Percentiles rank a stretch among this genome's conserved stretches.
Conservation (phyloP, 2,329 filamentous ascomycete genomes). For the Trichoderma citrinoviride region DNA sequence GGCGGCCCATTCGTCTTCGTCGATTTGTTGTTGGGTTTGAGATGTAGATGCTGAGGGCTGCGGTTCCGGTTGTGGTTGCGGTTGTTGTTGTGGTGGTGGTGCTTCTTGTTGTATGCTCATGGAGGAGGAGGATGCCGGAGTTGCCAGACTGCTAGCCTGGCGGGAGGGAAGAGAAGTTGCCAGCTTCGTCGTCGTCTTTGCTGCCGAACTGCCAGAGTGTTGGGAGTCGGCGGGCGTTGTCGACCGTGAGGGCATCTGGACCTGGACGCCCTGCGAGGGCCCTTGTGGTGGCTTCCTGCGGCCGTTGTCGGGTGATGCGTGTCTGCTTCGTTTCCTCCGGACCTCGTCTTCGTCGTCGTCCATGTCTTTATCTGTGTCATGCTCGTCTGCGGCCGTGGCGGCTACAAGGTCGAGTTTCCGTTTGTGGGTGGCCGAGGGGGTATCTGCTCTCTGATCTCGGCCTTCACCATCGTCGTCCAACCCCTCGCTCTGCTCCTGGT, state of each 20-base stretch:
- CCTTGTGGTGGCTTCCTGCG: conserved; percentile 52
- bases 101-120: background rate
- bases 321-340: conserved; percentile 48
- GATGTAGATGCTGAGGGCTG: background rate
- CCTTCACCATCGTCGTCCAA: conserved; percentile 19
- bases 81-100: conserved; percentile 22
- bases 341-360: conserved; percentile 32
- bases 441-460: background rate
- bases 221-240: conserved; percentile 50
- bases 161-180: conserved; percentile 34
- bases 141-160: conserved; percentile 27
- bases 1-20: conserved; percentile 82
- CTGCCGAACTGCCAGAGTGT: conserved; percentile 5
- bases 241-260: conserved; percentile 62
- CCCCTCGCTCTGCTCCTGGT: background rate
- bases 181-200: conserved; percentile 1
- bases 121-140: conserved; percentile 15
- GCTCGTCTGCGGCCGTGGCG: conserved; percentile 34
- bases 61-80: conserved; percentile 16
- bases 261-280: conserved; percentile 55
- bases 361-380: conserved; percentile 36
- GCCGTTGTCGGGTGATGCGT: conserved; percentile 31
- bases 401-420: conserved; percentile 38
- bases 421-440: conserved; percentile 30
- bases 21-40: conserved; percentile 35